A percentile compares a stretch with the other conserved stretches of the same genome.
Conservation (phyloP, 345 rosid genomes). For the Erodium maritimum region DNA sequence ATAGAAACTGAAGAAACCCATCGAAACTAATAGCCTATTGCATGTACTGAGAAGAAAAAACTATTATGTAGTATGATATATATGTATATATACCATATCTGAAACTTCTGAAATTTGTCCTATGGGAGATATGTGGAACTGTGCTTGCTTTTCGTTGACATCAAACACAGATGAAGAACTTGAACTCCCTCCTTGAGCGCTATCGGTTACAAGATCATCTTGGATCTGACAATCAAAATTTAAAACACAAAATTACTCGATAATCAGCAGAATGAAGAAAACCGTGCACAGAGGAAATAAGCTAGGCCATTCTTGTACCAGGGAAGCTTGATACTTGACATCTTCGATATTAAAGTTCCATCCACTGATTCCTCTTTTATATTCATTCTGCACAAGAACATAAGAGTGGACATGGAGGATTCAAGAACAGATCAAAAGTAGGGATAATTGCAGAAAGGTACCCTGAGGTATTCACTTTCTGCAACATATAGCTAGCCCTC, state of each 20-base stretch:
- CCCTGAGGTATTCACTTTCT: no score
- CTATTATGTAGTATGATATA: no score
- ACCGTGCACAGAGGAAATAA: neutral
- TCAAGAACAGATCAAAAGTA: slow-evolving; percentile 2
- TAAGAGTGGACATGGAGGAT: slow-evolving; percentile 1
- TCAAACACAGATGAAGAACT: slow-evolving; percentile 34
- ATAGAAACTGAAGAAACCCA: neutral
- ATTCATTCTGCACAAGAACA: slow-evolving; percentile 61
- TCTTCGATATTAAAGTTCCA: slow-evolving; percentile 98
- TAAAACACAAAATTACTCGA: slow-evolving; percentile 10
- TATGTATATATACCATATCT: slow-evolving; percentile 39
- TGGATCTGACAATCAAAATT: no score
- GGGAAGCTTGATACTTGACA: slow-evolving; percentile 94
- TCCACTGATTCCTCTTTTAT: slow-evolving; percentile 91
- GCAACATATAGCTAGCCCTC: no score
- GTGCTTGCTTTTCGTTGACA: slow-evolving; percentile 32
- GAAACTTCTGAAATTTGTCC: slow-evolving; percentile 15
- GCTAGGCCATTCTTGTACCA: slow-evolving; percentile 37
- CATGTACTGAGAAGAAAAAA: no score
- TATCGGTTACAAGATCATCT: slow-evolving; percentile 45
- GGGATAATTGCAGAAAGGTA: no score
- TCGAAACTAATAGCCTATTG: neutral
- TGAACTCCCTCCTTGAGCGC: slow-evolving; percentile 22
- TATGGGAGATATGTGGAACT: neutral
- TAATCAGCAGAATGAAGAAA: neutral